A percentile compares a stretch with the other conserved stretches of the same genome.
These are phyloP conservation scores for Ochromonas danica DNA, from an alignment of 108 stramenopile species.

Conservation along the genomic window DNA sequence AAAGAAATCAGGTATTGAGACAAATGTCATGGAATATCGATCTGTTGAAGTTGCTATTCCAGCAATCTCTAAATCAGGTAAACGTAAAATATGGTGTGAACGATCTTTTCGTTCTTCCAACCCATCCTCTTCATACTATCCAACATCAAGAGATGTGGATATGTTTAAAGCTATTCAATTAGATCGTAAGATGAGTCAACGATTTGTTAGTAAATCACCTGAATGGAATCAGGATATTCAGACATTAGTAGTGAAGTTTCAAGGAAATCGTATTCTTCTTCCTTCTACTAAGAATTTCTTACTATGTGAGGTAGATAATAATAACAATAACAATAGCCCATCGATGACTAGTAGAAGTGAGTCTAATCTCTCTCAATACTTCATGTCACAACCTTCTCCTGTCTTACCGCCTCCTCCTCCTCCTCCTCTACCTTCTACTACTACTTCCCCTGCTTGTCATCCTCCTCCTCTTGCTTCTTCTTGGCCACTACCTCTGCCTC, in stretches of 20 bases:
- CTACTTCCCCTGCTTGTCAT: too few relatives aligned
- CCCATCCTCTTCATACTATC: background rate
- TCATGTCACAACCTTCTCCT: too few relatives aligned
- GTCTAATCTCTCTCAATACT: too few relatives aligned
- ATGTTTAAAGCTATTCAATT: background rate
- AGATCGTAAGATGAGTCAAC: background rate
- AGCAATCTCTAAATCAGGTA: background rate
- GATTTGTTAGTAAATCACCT: background rate
- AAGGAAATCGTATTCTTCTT: conserved; percentile 2
- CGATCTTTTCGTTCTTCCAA: background rate
- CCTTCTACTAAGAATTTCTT: conserved; percentile 1
- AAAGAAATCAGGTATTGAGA: background rate
- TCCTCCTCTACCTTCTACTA: too few relatives aligned
- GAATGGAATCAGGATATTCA: conserved; percentile 11
- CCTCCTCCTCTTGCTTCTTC: too few relatives aligned
- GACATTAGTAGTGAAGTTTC: background rate
- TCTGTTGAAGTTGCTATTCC: background rate
- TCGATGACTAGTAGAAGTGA: too few relatives aligned
- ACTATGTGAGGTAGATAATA: background rate
- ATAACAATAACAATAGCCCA: background rate
- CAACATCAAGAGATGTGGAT: too few relatives aligned
- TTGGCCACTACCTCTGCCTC: too few relatives aligned
- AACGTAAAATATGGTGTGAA: conserved; percentile 1
- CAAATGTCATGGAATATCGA: background rate
- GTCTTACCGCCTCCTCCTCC: too few relatives aligned